Evolutionary conservation across 306 rosid genomes (phyloP), one percentile per base, ranked within the genome.

Genomic region (Rosa lucieae): DNA sequence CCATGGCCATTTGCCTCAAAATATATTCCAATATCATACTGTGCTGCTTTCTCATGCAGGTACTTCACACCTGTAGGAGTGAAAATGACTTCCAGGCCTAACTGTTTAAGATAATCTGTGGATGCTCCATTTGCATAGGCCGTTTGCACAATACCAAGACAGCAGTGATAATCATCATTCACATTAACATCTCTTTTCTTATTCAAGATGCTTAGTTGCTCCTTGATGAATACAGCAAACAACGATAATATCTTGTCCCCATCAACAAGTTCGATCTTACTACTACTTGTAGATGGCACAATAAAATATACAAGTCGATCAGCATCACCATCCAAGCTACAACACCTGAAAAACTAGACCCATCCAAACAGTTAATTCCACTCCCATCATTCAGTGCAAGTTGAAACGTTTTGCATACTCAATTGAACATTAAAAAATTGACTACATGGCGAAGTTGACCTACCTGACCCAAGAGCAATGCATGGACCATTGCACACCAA

Each of bases 1-100:
- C 99, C 99, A 81, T 93, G 99, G 78, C 99, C 99, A 87, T 95
- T 95, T 86, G 99, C 98, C 83, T 95, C 99, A 80, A 93, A 95
- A 86, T 93, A 95, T 77, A 95, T 93, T 73, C 99, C 98, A 42
- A 95, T 86, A 84, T 91, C 98, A 79, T 67, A 93, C 61, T 82
- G 90, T 58, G 88, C 86, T 69, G 98, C 99, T 88, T 95, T 91
- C 83, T 90, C 96, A 47, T 93, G 97, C 70, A 95, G 86, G 86
- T 87, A 87, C 82, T 95, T 95, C 66, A 93, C 99, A 84, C 98
- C 97, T 8, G 99, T 95, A 66, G 96, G 92, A 75, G 99, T 93
- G 70, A 91, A 84, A 35, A 79, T 82, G 70, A 95, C 97, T 88
- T 95, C 92, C 21, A 95, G 89, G 23, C 94, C 94, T 83, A 88